Conservation (phyloP, 2,329 filamentous ascomycete species). For the Torrubiella hemipterigena region DNA sequence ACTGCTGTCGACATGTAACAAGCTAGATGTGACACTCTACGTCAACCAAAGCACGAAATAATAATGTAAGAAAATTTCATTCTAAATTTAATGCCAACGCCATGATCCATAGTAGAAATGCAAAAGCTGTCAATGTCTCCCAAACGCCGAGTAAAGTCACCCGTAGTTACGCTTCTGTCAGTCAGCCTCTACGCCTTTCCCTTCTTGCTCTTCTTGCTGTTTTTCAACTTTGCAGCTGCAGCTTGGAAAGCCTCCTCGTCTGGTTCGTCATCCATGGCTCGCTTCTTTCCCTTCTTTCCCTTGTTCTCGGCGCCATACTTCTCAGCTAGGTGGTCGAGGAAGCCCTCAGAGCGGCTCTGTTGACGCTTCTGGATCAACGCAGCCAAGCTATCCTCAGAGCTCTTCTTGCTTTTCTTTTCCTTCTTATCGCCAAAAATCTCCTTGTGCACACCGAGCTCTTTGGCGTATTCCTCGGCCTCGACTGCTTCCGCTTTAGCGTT, state of each 20-base stretch:
- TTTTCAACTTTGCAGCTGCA: constrained; percentile 36
- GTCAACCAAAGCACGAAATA: too few relatives aligned
- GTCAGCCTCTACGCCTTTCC: too few relatives aligned
- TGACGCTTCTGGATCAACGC: constrained; percentile 66
- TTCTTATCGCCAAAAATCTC: constrained; percentile 48
- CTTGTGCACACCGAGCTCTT: constrained; percentile 63
- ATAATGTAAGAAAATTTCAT: too few relatives aligned
- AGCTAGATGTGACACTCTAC: too few relatives aligned
- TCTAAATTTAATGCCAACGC: too few relatives aligned
- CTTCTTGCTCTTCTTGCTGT: constrained; percentile 14
- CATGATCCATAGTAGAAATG: too few relatives aligned
- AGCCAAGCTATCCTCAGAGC: constrained; percentile 46
- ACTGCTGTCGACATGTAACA: too few relatives aligned
- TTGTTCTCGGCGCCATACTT: constrained; percentile 45
- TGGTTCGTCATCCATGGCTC: constrained; percentile 48
- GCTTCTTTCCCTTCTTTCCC: constrained; percentile 40
- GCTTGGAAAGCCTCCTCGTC: constrained; percentile 50
- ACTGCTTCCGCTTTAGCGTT: constrained; percentile 54
- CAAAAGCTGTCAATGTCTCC: too few relatives aligned
- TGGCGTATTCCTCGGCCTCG: constrained; percentile 64
- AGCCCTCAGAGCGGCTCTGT: constrained; percentile 44
- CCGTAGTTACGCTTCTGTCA: too few relatives aligned
- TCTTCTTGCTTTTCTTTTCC: constrained; percentile 26
- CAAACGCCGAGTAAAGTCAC: background rate
- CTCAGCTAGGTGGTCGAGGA: constrained; percentile 63